Evolutionary conservation across 768 basidiomycete genomes (phyloP).

Genomic region (Pholiota conissans): DNA sequence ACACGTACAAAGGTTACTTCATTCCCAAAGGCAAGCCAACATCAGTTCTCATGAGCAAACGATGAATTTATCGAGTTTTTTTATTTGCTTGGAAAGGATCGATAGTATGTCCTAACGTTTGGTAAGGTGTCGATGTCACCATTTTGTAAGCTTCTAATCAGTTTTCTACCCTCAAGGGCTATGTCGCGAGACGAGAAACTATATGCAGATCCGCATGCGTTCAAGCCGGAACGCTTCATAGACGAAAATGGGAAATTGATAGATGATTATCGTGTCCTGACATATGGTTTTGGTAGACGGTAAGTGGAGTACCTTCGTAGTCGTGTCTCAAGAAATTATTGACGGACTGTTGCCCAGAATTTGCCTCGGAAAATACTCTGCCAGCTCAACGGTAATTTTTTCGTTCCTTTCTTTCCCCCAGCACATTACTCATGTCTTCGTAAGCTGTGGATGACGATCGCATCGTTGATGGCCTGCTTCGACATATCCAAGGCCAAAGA

Average conservation of each 20-base stretch:
- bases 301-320: background rate
- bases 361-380: constrained; percentile 17
- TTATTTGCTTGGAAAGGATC: too few relatives aligned
- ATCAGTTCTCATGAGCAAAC: too few relatives aligned
- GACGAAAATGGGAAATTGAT: constrained; percentile 1
- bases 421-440: background rate
- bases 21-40: constrained; percentile 20
- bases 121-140: background rate
- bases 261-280: background rate
- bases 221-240: constrained; percentile 24
- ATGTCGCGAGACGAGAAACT: constrained; percentile 18
- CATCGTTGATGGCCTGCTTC: constrained; percentile 2
- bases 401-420: background rate
- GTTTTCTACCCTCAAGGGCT: constrained; percentile 6
- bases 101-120: background rate
- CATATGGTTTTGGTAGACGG: constrained; percentile 16
- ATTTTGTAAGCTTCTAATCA: background rate
- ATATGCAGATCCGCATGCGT: constrained; percentile 18
- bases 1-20: constrained; percentile 21
- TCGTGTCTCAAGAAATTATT: background rate
- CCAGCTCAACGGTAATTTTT: constrained; percentile 2
- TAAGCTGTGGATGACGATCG: constrained; percentile 5
- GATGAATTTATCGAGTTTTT: too few relatives aligned
- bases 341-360: constrained; percentile 4
- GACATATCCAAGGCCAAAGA: constrained; percentile 3